phyloP scores from a whole-genome alignment of 1,284 basidiomycete species.

The Ceratobasidium theobromae region DNA sequence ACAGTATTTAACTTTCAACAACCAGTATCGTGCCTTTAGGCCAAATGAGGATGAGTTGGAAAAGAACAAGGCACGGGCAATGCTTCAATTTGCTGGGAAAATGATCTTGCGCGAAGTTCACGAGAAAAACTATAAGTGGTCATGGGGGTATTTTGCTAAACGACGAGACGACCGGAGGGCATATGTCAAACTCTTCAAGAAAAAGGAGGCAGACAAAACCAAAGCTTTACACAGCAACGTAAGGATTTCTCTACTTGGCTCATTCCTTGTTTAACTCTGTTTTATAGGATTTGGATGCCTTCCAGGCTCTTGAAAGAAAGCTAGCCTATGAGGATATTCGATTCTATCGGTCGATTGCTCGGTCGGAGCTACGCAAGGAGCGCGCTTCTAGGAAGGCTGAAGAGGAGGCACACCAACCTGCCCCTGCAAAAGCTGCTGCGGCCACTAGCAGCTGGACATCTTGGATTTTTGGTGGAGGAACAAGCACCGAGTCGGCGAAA shows the following conservation, averaged over 20 bases:
- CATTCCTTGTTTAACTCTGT: not conserved
- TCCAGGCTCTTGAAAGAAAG: conserved; percentile 77
- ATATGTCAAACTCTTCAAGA: conserved; percentile 89
- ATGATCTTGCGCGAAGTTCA: conserved; percentile 87
- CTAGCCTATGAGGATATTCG: conserved; percentile 94
- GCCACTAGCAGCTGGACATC: conserved; percentile 9
- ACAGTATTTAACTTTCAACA: too few relatives aligned
- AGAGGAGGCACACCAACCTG: conserved; percentile 52
- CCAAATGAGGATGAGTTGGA: conserved; percentile 65
- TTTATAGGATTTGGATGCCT: conserved; percentile 59
- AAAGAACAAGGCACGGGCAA: conserved; percentile 67
- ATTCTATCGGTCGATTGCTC: conserved; percentile 95
- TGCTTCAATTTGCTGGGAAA: conserved; percentile 78
- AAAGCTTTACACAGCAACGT: conserved; percentile 58
- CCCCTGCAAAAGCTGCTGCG: conserved; percentile 46
- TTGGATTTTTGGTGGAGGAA: conserved; percentile 19
- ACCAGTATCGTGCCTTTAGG: conserved; percentile 78
- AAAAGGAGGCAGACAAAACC: conserved; percentile 50
- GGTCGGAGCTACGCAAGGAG: conserved; percentile 87
- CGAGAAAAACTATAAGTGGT: conserved; percentile 84
- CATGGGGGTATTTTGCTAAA: conserved; percentile 89
- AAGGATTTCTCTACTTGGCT: conserved; percentile 35
- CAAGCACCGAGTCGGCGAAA: conserved; percentile 34
- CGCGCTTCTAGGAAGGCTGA: conserved; percentile 69
- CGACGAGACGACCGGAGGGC: conserved; percentile 79